A percentile compares a stretch with the other conserved stretches of the same genome.
These are phyloP conservation scores for Lepidopterella palustris DNA, from an alignment of 495 filamentous ascomycete genomes.

Conservation along the genomic window DNA sequence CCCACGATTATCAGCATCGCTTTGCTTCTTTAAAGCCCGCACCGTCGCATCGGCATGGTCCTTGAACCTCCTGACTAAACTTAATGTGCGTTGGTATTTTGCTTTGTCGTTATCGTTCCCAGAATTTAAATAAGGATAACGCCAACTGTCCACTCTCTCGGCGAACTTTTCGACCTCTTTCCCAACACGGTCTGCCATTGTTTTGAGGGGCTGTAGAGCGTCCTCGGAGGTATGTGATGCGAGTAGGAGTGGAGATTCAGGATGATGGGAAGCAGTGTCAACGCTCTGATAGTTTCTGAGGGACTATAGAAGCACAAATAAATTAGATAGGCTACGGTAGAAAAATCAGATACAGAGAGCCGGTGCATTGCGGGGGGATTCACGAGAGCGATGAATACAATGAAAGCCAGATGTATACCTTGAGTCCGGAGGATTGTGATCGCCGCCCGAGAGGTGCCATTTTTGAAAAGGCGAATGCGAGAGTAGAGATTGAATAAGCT, in stretches of 20 bases:
- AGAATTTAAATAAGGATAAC: constrained; percentile 12
- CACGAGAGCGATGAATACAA: too few relatives aligned
- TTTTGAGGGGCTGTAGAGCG: constrained; percentile 48
- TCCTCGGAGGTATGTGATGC: constrained; percentile 9
- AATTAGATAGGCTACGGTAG: neutral
- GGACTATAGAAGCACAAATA: neutral
- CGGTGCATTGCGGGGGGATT: too few relatives aligned
- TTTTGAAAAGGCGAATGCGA: neutral
- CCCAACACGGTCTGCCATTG: constrained; percentile 54
- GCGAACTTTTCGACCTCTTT: constrained; percentile 61
- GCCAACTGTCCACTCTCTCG: constrained; percentile 56
- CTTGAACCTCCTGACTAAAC: constrained; percentile 33
- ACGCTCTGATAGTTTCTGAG: neutral
- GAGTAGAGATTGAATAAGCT: neutral
- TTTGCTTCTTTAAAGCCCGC: constrained; percentile 32
- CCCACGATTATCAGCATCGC: constrained; percentile 23
- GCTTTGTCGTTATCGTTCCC: neutral
- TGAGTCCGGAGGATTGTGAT: neutral
- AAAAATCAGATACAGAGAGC: too few relatives aligned
- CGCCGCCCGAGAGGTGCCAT: neutral
- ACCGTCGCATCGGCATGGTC: constrained; percentile 35
- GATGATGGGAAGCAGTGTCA: neutral
- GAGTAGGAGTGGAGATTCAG: neutral
- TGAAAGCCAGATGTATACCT: neutral
- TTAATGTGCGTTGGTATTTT: constrained; percentile 26